Evolutionary conservation across 2,329 filamentous ascomycete species (phyloP), one percentile per base, ranked within the genome.

Genomic region (Arthrobotrys musiformis): DNA sequence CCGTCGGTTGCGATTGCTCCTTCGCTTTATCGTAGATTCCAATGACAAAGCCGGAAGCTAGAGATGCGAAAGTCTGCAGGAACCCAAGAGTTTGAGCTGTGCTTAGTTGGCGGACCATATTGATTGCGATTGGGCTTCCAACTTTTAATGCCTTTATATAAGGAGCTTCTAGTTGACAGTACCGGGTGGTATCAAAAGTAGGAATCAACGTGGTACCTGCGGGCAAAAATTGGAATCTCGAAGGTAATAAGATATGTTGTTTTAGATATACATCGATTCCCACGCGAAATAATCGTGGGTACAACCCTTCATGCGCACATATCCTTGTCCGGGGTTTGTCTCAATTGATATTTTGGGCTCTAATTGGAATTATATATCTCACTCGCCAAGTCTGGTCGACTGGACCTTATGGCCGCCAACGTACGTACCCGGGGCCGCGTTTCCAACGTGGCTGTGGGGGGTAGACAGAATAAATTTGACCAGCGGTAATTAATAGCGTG

Each of bases 291-390:
- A 50, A 0, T 13, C 46, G 15, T 50, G 4, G 13, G 24, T 19
- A n/a, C n/a, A n/a, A n/a, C n/a, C 17, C 1, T 17, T 35, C n/a
- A 2, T 35, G 50, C 28, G 50, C 50, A 35, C 17, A n/a, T 56
- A 35, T 42, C 35, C 28, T 8, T 5, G n/a, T 35, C 2, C 1
- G 13, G 3, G 40, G 40, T 30, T 17, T 35, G 7, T 7, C 19
- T 4, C 6, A 13, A 13, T 50, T 19, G 5, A 19, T 9, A 13
- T 30, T 52, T 56, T 35, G 1, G 42, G 4, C 50, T 17, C 50
- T 35, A 56, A 56, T 15, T 22, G n/a, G 17, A 8, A 35, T 11
- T 19, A 56, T 56, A 35, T 56, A 56, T 56, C 50, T 56, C 50
- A 6, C 50, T 19, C 50, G 24, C 1, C 8, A 24, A 46, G 30